A percentile compares a stretch with the other conserved stretches of the same genome.
These are phyloP conservation scores for Podaxis pistillaris DNA, from an alignment of 768 basidiomycete genomes.

Conservation along the genomic window DNA sequence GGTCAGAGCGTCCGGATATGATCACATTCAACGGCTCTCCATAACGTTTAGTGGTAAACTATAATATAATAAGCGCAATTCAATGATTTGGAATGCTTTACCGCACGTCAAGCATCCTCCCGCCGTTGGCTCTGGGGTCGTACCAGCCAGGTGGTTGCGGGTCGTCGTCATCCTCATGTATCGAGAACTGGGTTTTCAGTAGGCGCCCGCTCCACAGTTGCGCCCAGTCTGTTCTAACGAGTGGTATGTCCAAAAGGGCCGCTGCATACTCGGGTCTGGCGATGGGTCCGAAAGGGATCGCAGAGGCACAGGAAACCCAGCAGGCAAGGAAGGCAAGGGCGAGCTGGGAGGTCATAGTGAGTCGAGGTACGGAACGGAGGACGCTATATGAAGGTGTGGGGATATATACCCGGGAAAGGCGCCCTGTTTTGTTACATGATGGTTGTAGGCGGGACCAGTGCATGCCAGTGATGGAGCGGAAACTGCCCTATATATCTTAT, in stretches of 20 bases:
- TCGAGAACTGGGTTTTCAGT: neutral
- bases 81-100: neutral
- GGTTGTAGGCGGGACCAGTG: neutral
- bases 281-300: neutral
- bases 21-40: constrained; percentile 88
- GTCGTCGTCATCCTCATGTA: neutral
- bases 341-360: neutral
- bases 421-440: neutral
- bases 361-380: neutral
- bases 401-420: neutral
- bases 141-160: constrained; percentile 36
- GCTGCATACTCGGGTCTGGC: neutral
- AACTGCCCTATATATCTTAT: neutral
- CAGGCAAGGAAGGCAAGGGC: neutral
- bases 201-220: neutral
- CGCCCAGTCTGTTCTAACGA: neutral
- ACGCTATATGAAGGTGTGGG: neutral
- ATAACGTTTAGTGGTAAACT: constrained; percentile 63
- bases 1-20: constrained; percentile 76
- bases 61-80: neutral
- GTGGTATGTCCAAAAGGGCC: neutral
- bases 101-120: constrained; percentile 73
- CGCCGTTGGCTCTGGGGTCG: constrained; percentile 75
- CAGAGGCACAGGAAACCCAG: constrained; percentile 1
- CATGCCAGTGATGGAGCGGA: neutral